Base-by-base conservation (phyloP, 306 rosid species). In the Vachellia collinsii region DNA sequence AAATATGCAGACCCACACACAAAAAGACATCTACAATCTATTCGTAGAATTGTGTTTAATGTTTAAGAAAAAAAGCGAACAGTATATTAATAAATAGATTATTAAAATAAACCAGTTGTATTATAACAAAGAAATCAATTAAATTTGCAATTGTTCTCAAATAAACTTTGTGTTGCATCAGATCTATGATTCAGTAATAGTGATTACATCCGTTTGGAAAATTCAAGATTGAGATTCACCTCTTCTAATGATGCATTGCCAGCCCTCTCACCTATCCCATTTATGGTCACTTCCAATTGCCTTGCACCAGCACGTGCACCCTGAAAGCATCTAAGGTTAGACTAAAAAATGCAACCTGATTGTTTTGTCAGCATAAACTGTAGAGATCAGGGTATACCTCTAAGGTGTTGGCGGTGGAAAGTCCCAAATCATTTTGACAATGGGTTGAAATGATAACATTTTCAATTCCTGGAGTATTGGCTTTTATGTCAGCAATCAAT, bases 191-290 rank as follows among this genome's bases (percentile, higher is more conserved):
- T 19, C 56, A 19, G 44, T 8, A 9, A 80, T 37, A 37, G 20
- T 77, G 46, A 77, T 76, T 41, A 51, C 63, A 37, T 19, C 79
- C 20, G 80, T 19, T 3, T 4, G 83, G 64, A 47, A 29, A 58
- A 76, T 11, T 66, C 17, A 76, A 76, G 46, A 72, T 64, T 11
- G 13, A 43, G 0, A 82, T 79, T 87, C 63, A 88, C 99, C 97
- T 96, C 99, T 87, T 96, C 99, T 34, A 96, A 65, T 1, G 99
- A 92, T 80, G 99, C 99, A 86, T 96, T 96, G 70, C 99, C 99
- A 66, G 99, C 99, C 88, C 99, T 90, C 89, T 96, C 99, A 80
- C 99, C 99, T 59, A 96, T 96, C 81, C 99, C 99, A 80, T 96
- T 96, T 75, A 96, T 86, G 8, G 99, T 96, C 70, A 96, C 99